phyloP scores from a whole-genome alignment of 2,329 filamentous ascomycete genomes.

The Penicillium thymicola region DNA sequence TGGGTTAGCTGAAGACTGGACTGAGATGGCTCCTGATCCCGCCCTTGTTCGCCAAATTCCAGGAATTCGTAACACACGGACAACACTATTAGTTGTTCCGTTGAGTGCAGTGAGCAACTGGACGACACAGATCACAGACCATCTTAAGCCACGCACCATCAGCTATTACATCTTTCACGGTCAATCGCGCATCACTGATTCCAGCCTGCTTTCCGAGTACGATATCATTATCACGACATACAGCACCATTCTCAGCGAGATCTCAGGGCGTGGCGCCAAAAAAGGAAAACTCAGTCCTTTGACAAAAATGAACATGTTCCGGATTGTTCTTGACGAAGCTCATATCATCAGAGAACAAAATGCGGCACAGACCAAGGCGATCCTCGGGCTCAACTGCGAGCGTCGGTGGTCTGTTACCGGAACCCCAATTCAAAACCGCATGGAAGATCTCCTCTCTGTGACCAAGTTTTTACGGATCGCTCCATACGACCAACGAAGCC shows the following conservation, averaged over 20 bases:
- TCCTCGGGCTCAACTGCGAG: slow-evolving; percentile 73
- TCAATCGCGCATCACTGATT: slow-evolving; percentile 66
- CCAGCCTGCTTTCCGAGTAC: slow-evolving; percentile 64
- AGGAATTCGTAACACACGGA: slow-evolving; percentile 62
- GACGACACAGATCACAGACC: slow-evolving; percentile 85
- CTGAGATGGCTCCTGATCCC: slow-evolving; percentile 49
- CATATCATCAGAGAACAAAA: slow-evolving; percentile 87
- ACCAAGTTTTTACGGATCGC: slow-evolving; percentile 80
- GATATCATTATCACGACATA: slow-evolving; percentile 94
- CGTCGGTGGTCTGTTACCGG: slow-evolving; percentile 96
- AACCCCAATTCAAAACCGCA: slow-evolving; percentile 88
- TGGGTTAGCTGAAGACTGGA: slow-evolving; percentile 62
- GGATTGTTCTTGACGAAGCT: slow-evolving; percentile 89
- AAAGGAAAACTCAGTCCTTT: slow-evolving; percentile 57
- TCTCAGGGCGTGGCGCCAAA: slow-evolving; percentile 63
- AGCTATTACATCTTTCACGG: slow-evolving; percentile 86
- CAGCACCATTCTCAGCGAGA: slow-evolving; percentile 78
- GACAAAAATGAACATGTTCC: slow-evolving; percentile 82
- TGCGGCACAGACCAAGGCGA: slow-evolving; percentile 79
- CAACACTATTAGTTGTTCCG: slow-evolving; percentile 83
- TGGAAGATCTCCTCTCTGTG: slow-evolving; percentile 84
- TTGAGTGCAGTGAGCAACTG: slow-evolving; percentile 91
- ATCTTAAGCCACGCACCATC: slow-evolving; percentile 64
- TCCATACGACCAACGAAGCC: slow-evolving; percentile 75
- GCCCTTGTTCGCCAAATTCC: slow-evolving; percentile 31